Percentiles rank a stretch among this genome's conserved stretches.
These are phyloP conservation scores for Coprinopsis strossmayeri DNA, from an alignment of 768 basidiomycete genomes.

Conservation along the genomic window DNA sequence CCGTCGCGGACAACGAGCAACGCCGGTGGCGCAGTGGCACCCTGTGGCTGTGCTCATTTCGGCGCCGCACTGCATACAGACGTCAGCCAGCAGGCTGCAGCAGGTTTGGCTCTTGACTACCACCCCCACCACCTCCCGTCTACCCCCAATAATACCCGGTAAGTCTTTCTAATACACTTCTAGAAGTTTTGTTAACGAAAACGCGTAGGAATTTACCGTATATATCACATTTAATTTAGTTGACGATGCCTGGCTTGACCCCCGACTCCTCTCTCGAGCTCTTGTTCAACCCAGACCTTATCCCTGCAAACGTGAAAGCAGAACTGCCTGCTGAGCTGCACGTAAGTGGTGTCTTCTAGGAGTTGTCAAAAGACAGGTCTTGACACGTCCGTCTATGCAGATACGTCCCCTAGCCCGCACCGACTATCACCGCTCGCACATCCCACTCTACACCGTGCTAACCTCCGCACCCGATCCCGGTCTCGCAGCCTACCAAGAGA, in stretches of 20 bases:
- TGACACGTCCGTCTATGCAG: constrained; percentile 32
- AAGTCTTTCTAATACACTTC: background rate
- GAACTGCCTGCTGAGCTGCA: constrained; percentile 62
- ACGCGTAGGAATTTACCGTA: background rate
- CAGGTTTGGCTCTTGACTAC: background rate
- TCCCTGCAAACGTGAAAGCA: constrained; percentile 55
- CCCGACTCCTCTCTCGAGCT: constrained; percentile 63
- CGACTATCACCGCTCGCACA: constrained; percentile 79
- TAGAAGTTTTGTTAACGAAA: background rate
- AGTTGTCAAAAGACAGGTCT: background rate
- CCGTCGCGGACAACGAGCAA: background rate
- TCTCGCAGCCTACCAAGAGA: constrained; percentile 58
- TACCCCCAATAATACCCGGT: background rate
- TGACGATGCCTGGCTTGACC: constrained; percentile 7
- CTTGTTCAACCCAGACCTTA: constrained; percentile 66
- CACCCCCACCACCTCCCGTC: background rate
- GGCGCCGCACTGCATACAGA: background rate
- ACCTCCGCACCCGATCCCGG: constrained; percentile 63
- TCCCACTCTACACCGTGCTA: constrained; percentile 78
- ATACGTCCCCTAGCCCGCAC: constrained; percentile 85
- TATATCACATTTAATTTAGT: background rate
- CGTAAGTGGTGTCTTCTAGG: constrained; percentile 35
- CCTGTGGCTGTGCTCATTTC: background rate
- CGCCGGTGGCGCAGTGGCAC: no score
- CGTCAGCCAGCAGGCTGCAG: background rate